phyloP scores from a whole-genome alignment of 2,329 filamentous ascomycete species.

The Torrubiellomyces zombiae region DNA sequence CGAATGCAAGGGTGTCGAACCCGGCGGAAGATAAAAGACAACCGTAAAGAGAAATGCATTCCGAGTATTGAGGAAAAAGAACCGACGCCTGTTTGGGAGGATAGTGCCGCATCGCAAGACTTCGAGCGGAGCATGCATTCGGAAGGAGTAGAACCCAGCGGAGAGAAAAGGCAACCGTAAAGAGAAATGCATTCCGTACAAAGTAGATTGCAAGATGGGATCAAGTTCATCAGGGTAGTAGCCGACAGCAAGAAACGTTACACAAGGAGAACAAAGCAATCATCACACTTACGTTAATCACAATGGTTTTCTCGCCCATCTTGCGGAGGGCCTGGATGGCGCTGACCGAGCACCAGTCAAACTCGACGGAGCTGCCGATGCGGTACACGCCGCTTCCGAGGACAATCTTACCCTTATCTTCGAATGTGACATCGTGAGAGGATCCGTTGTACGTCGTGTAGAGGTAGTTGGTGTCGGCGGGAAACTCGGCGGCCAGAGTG shows the following conservation, averaged over 20 bases:
- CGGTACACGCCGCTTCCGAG: conserved; percentile 93
- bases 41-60: no score
- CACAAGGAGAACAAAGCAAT: conserved; percentile 1
- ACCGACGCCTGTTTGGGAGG: no score
- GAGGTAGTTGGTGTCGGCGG: conserved; percentile 84
- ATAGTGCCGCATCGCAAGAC: no score
- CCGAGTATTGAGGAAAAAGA: no score
- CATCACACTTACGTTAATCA: conserved; percentile 61
- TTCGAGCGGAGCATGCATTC: no score
- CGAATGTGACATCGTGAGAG: conserved; percentile 82
- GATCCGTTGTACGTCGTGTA: conserved; percentile 97
- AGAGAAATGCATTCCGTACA: no score
- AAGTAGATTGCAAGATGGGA: no score
- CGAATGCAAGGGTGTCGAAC: no score
- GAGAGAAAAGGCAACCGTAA: no score
- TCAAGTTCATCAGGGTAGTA: no score
- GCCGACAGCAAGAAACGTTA: not conserved
- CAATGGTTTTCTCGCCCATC: conserved; percentile 91
- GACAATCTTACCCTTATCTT: conserved; percentile 79
- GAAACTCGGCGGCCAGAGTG: conserved; percentile 91
- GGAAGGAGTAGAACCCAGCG: no score
- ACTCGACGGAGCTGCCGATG: conserved; percentile 94
- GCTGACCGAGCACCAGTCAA: conserved; percentile 95
- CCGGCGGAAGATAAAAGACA: no score
- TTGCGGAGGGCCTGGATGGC: conserved; percentile 66